Evolutionary conservation across 192 early-diverging fungal species (phyloP).

Genomic region (Coemansia guatemalensis): DNA sequence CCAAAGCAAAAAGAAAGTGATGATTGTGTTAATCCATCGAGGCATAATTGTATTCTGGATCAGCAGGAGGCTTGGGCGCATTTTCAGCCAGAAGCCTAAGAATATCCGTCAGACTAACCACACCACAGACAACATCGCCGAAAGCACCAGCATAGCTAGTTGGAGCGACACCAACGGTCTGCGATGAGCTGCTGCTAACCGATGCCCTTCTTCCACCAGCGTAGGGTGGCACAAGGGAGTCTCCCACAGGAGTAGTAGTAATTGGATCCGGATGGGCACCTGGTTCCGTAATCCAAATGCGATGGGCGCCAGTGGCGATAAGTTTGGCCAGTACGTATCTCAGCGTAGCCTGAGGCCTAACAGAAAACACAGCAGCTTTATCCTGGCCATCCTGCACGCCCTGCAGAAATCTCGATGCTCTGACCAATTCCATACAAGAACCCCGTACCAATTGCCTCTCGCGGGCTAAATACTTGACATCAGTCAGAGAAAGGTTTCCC

Average conservation of each 20-base stretch:
- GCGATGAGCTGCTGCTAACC: constrained; percentile 36
- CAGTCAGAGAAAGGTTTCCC: constrained; percentile 38
- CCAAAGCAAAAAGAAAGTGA: too few relatives aligned
- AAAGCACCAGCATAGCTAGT: constrained; percentile 33
- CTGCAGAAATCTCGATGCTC: constrained; percentile 58
- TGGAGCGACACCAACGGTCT: constrained; percentile 37
- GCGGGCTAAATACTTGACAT: constrained; percentile 51
- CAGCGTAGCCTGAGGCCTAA: constrained; percentile 67
- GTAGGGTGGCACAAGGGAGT: not conserved
- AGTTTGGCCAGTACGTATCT: constrained; percentile 73
- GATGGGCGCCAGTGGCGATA: constrained; percentile 77
- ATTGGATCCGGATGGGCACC: not conserved
- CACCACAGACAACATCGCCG: constrained; percentile 53
- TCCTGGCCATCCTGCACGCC: constrained; percentile 69
- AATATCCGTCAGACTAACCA: constrained; percentile 81
- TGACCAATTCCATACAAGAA: constrained; percentile 65
- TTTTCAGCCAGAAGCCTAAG: constrained; percentile 60
- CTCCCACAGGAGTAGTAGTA: not conserved
- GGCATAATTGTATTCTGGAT: constrained; percentile 42
- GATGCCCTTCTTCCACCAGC: constrained; percentile 25
- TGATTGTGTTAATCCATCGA: constrained; percentile 48
- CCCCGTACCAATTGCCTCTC: constrained; percentile 52
- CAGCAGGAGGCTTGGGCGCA: constrained; percentile 20
- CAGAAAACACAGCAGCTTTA: constrained; percentile 70
- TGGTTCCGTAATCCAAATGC: constrained; percentile 68